phyloP scores from a whole-genome alignment of 768 basidiomycete species.

The Daedaleopsis sinensis region DNA sequence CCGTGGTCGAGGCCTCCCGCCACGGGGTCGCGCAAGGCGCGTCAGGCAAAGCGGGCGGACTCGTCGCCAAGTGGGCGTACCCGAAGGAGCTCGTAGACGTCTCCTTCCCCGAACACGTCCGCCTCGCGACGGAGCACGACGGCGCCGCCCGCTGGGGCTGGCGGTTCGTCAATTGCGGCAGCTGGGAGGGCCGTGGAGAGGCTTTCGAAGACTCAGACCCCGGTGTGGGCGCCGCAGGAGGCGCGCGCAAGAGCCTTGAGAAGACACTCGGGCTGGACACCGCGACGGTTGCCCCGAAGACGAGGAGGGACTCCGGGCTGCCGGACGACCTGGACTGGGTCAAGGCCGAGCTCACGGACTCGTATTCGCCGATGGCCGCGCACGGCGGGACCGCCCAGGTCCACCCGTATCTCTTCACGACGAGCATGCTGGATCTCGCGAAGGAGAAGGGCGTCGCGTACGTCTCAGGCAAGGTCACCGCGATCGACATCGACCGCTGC shows the following conservation, averaged over 20 bases:
- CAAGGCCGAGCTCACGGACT: constrained; percentile 54
- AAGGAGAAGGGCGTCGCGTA: constrained; percentile 53
- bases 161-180: constrained; percentile 72
- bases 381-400: constrained; percentile 72
- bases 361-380: constrained; percentile 62
- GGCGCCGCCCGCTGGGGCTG: constrained; percentile 84
- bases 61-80: constrained; percentile 84
- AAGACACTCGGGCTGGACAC: constrained; percentile 53
- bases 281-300: neutral
- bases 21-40: constrained; percentile 75
- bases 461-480: constrained; percentile 48
- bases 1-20: constrained; percentile 71
- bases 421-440: constrained; percentile 69
- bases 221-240: constrained; percentile 34
- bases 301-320: constrained; percentile 20
- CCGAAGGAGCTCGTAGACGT: constrained; percentile 68
- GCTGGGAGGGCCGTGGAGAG: constrained; percentile 70
- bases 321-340: constrained; percentile 40
- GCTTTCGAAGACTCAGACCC: constrained; percentile 23
- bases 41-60: constrained; percentile 83
- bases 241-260: constrained; percentile 52
- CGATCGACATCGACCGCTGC: constrained; percentile 43
- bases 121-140: constrained; percentile 67
- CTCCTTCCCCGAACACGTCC: constrained; percentile 75
- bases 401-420: constrained; percentile 75